Base-by-base conservation (phyloP, 331 rosid species). In the Saraca asoca region DNA sequence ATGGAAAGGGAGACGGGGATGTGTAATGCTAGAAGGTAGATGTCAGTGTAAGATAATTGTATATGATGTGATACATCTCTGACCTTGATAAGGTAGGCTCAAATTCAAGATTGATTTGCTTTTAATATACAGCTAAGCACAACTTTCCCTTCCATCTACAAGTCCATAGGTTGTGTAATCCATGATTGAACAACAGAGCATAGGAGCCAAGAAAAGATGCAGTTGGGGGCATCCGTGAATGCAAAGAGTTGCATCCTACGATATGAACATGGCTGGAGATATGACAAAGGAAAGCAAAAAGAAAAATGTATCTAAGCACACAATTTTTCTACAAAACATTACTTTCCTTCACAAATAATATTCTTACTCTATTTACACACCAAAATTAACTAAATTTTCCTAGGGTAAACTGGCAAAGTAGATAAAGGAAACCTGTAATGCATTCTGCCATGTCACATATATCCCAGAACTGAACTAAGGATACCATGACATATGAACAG, bases 401-500 rank as follows among this genome's bases (percentile, higher is more conserved):
- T 17, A 16, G 51, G 15, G 37, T 6, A 9, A 48, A 4, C 5
- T 7, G 64, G 42, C 19, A 7, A 14, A 51, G 41, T 15, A 1
- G 24, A 9, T 7, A n/a, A 12, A 13, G 39, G 48, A 71, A 41
- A 13, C 16, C 6, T 5, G 5, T 12, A 15, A 46, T 15, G 43
- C 43, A 39, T 37, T 37, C 51, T 38, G n/a, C 12, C 56, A 64
- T 52, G 31, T 44, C 57, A 69, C 8, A 35, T 31, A 58, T 49
- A 63, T 46, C 63, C 31, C 42, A 56, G 13, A 73, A 34, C 37
- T 10, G 42, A 68, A 68, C 38, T 9, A 9, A 51, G 39, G 35
- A 46, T 5, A 43, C 16, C 7, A 46, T 13, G 15, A 52, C 49
- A 18, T 31, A 34, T 20, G 54, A 14, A 51, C 35, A 59, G 10